These are phyloP conservation scores for Cutaneotrichosporon mucoides DNA, from an alignment of 1,284 basidiomycete species.

Conservation along the genomic window DNA sequence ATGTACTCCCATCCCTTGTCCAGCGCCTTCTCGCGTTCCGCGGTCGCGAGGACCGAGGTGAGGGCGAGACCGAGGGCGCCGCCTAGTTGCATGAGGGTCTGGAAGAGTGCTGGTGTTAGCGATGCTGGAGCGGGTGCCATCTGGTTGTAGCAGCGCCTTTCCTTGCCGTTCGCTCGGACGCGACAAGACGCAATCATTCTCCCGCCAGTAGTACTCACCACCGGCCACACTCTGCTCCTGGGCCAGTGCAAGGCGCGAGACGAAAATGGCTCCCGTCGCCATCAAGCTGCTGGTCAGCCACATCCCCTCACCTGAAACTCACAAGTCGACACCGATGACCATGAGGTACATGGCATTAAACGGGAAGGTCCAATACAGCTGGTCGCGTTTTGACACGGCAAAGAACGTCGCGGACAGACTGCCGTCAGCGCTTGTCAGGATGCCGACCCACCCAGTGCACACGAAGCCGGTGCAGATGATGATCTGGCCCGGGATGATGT, in stretches of 20 bases:
- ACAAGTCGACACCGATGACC: constrained; percentile 65
- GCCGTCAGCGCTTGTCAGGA: neutral
- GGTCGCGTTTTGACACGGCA: constrained; percentile 57
- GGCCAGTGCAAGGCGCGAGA: constrained; percentile 60
- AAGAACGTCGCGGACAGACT: constrained; percentile 63
- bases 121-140: too few relatives aligned
- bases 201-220: neutral
- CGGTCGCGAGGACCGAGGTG: constrained; percentile 61
- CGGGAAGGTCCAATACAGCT: constrained; percentile 9
- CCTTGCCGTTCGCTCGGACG: too few relatives aligned
- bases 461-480: constrained; percentile 59
- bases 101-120: constrained; percentile 48
- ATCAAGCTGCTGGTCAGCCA: constrained; percentile 52
- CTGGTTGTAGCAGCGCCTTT: too few relatives aligned
- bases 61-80: constrained; percentile 66
- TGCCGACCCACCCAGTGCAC: constrained; percentile 40
- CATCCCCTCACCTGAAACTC: neutral
- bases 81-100: constrained; percentile 54
- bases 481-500: constrained; percentile 9
- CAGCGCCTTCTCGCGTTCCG: constrained; percentile 12
- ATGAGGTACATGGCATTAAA: constrained; percentile 49
- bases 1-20: constrained; percentile 9
- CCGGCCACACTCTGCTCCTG: constrained; percentile 71
- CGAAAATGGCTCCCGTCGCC: constrained; percentile 64
- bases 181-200: too few relatives aligned